phyloP scores from a whole-genome alignment of 805 yeast genomes.

The Komagataella mondaviorum region DNA sequence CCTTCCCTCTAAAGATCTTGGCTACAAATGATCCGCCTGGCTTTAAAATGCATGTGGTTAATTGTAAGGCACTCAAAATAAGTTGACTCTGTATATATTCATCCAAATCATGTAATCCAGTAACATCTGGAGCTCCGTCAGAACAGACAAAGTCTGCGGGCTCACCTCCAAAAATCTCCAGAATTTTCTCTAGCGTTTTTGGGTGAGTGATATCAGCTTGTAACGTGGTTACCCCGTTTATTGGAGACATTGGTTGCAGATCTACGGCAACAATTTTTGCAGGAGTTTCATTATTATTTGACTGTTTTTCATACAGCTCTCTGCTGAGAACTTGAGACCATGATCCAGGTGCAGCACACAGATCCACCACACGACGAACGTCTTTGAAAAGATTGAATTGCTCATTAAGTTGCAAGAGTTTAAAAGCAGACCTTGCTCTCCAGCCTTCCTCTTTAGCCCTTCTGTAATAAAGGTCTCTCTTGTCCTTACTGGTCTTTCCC shows the following conservation, averaged over 20 bases:
- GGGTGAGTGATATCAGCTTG: conserved; percentile 99
- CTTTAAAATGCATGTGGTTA: conserved; percentile 79
- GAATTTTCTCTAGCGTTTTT: conserved; percentile 60
- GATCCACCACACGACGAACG: conserved; percentile 77
- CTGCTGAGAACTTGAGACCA: conserved; percentile 93
- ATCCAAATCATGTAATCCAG: conserved; percentile 92
- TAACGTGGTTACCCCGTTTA: conserved; percentile 76
- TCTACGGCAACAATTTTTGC: conserved; percentile 84
- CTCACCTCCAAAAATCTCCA: conserved; percentile 78
- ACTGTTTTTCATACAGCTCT: conserved; percentile 33
- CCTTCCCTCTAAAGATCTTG: conserved; percentile 91
- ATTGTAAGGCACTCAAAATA: conserved; percentile 78
- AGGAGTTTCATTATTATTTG: conserved; percentile 14
- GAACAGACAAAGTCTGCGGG: conserved; percentile 93
- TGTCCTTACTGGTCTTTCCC: conserved; percentile 95
- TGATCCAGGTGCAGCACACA: conserved; percentile 98
- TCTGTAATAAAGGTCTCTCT: conserved; percentile 83
- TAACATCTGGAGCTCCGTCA: conserved; percentile 98
- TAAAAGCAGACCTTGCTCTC: conserved; percentile 95
- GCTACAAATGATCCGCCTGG: conserved; percentile 94
- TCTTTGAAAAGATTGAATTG: conserved; percentile 72
- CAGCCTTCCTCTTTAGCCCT: conserved; percentile 97
- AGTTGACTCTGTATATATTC: conserved; percentile 95
- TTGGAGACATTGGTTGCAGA: conserved; percentile 94
- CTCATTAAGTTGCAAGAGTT: conserved; percentile 79